phyloP scores from a whole-genome alignment of 495 filamentous ascomycete genomes.

The Neurospora pannonica region DNA sequence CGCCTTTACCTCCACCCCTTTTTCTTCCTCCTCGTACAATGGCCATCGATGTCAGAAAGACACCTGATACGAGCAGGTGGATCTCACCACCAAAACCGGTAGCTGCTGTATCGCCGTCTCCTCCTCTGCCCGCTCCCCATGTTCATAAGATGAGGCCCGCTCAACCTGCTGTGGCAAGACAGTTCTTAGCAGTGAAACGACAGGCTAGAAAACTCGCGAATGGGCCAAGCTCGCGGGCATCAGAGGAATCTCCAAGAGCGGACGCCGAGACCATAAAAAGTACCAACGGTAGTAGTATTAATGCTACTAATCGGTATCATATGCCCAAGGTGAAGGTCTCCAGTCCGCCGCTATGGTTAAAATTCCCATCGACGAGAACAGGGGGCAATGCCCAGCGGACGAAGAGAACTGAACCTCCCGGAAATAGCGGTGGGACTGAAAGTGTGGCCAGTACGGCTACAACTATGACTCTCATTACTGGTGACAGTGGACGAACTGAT shows the following conservation, averaged over 20 bases:
- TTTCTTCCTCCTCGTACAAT: neutral
- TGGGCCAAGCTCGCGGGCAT: neutral
- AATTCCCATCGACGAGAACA: constrained; percentile 16
- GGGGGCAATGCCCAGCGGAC: constrained; percentile 6
- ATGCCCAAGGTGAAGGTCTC: constrained; percentile 18
- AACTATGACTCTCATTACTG: neutral
- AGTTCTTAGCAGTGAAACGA: constrained; percentile 3
- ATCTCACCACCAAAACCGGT: neutral
- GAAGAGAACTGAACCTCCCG: neutral
- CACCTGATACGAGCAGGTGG: neutral
- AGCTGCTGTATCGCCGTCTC: neutral
- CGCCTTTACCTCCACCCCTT: neutral
- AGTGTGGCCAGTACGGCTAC: neutral
- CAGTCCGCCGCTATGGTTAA: constrained; percentile 30
- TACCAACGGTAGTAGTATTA: neutral
- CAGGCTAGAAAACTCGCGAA: constrained; percentile 5
- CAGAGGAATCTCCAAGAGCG: constrained; percentile 2
- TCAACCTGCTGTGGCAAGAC: neutral
- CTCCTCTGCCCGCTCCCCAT: neutral
- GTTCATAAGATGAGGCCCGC: neutral
- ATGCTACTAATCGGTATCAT: neutral
- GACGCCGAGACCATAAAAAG: constrained; percentile 1
- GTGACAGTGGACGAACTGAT: neutral
- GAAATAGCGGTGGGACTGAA: neutral
- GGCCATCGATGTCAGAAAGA: neutral